phyloP scores from a whole-genome alignment of 1,284 basidiomycete species.

The Puccinia novopanici region DNA sequence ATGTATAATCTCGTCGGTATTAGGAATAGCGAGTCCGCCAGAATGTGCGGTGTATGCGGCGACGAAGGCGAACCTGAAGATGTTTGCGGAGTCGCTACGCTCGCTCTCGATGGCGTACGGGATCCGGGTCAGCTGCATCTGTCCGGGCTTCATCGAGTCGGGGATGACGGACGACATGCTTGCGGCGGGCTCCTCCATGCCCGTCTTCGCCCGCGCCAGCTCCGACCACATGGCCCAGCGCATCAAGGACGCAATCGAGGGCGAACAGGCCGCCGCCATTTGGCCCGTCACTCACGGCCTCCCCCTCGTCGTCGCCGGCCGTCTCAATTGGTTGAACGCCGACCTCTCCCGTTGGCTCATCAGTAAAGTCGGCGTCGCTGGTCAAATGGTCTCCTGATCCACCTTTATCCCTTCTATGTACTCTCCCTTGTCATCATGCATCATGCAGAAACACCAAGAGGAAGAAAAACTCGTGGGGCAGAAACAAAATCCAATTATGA shows the following conservation, averaged over 20 bases:
- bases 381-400: conserved; percentile 43
- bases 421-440: too few species aligned
- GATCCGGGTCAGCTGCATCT: conserved; percentile 41
- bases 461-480: too few species aligned
- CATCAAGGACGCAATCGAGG: conserved; percentile 32
- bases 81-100: conserved; percentile 35
- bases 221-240: conserved; percentile 36
- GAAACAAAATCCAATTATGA: too few species aligned
- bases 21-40: conserved; percentile 28
- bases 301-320: conserved; percentile 19
- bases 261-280: conserved; percentile 23
- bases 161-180: conserved; percentile 42
- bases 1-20: conserved; percentile 40
- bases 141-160: conserved; percentile 48
- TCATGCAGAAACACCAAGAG: too few species aligned
- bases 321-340: conserved; percentile 43
- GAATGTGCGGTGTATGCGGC: conserved; percentile 44
- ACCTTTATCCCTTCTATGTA: not conserved
- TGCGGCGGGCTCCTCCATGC: conserved; percentile 46
- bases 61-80: conserved; percentile 41
- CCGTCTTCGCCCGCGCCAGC: conserved; percentile 11
- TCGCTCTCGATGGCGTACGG: conserved; percentile 32
- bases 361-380: conserved; percentile 45
- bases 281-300: conserved; percentile 48
- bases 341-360: conserved; percentile 40